Conservation (phyloP, 257 asterid genomes). For the Nicotiana tabacum region DNA sequence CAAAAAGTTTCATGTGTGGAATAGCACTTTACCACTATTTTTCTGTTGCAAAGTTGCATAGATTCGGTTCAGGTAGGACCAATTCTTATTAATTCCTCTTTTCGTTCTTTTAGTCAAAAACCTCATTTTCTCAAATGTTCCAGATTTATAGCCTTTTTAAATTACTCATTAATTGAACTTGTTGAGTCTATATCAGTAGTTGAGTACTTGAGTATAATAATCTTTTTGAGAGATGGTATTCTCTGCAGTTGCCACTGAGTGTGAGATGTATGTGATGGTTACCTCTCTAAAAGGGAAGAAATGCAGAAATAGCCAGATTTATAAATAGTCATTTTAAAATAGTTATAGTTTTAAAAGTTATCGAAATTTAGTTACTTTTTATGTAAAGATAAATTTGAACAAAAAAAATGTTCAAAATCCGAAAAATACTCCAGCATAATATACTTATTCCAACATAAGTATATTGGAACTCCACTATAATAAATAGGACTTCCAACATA, state of each 20-base stretch:
- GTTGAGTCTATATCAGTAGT: not conserved
- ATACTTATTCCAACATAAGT: too few species aligned
- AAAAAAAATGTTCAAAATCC: too few species aligned
- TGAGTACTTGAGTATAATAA: not conserved
- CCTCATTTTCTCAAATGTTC: not conserved
- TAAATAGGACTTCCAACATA: too few species aligned
- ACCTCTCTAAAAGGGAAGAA: not conserved
- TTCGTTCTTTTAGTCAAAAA: not conserved
- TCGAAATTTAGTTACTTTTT: too few species aligned
- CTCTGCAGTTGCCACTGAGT: not conserved
- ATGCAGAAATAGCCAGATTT: too few species aligned
- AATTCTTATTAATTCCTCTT: not conserved
- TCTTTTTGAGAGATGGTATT: too few species aligned
- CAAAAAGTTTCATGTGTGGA: not conserved
- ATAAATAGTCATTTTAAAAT: too few species aligned
- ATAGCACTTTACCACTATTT: not conserved
- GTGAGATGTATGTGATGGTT: not conserved
- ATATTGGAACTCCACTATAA: too few species aligned
- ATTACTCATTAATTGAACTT: not conserved
- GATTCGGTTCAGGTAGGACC: not conserved
- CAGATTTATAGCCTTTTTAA: not conserved
- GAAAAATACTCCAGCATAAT: too few species aligned
- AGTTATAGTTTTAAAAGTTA: too few species aligned
- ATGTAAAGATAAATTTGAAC: too few species aligned
- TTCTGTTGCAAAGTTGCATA: not conserved